Evolutionary conservation across 352 stramenopile genomes (phyloP).

Genomic region (Globisporangium spiculum): DNA sequence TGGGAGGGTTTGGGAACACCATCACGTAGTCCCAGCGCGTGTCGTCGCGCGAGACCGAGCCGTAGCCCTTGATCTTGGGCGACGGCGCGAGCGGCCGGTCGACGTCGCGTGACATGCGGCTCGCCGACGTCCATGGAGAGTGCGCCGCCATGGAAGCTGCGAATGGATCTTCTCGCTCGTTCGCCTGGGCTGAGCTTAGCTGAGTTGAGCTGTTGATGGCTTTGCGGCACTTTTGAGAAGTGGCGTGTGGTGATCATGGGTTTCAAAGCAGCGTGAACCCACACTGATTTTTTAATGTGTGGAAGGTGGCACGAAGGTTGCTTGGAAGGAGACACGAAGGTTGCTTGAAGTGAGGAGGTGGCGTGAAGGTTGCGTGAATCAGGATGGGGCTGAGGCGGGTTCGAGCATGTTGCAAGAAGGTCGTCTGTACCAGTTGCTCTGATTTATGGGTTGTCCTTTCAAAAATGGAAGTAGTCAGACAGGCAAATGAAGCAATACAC

Average conservation of each 20-base stretch:
- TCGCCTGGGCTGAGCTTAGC: background rate
- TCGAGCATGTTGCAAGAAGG: background rate
- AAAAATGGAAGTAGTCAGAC: no score
- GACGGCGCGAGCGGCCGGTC: constrained; percentile 25
- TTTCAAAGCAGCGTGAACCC: background rate
- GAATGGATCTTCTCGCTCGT: background rate
- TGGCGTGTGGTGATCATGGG: background rate
- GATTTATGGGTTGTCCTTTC: background rate
- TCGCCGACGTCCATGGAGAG: constrained; percentile 21
- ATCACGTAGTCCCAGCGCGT: constrained; percentile 84
- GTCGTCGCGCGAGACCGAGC: constrained; percentile 35
- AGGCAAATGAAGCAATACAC: no score
- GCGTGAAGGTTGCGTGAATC: constrained; percentile 15
- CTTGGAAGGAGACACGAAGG: background rate
- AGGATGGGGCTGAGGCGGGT: background rate
- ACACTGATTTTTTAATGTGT: background rate
- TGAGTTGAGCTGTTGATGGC: background rate
- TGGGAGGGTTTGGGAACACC: constrained; percentile 75
- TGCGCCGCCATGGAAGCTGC: constrained; percentile 4
- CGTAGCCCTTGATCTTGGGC: constrained; percentile 41
- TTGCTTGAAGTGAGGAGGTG: background rate
- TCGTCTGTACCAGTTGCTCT: background rate
- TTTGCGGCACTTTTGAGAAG: constrained; percentile 9
- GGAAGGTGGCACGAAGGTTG: constrained; percentile 12
- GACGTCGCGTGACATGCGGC: constrained; percentile 21